Evolutionary conservation across 2,329 filamentous ascomycete genomes (phyloP).

Genomic region (Xenoacremonium recifei): DNA sequence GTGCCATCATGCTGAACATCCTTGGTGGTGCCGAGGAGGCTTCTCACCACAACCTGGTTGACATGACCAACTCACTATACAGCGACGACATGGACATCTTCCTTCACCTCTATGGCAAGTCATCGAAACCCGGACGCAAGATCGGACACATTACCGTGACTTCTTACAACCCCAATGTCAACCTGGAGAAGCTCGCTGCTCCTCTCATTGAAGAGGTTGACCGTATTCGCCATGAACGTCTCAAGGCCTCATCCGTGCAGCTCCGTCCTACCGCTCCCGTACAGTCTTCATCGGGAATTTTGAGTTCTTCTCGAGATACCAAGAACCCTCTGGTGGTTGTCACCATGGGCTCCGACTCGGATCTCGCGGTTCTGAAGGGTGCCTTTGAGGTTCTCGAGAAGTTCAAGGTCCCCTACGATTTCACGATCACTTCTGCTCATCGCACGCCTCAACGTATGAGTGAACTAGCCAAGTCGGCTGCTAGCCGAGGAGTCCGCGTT

Average conservation of each 20-base stretch:
- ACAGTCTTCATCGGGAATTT: constrained; percentile 1
- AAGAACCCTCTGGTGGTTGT: constrained; percentile 64
- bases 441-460: constrained; percentile 71
- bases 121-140: constrained; percentile 82
- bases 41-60: constrained; percentile 56
- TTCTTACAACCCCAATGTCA: constrained; percentile 63
- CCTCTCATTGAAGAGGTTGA: constrained; percentile 68
- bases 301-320: constrained; percentile 20
- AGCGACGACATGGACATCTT: constrained; percentile 48
- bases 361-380: constrained; percentile 65
- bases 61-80: constrained; percentile 44
- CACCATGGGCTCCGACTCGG: constrained; percentile 83
- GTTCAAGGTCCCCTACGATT: constrained; percentile 71
- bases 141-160: constrained; percentile 93
- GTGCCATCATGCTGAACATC: constrained; percentile 78
- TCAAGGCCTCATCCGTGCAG: constrained; percentile 38
- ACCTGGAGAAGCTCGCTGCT: constrained; percentile 58
- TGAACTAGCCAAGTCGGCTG: constrained; percentile 62
- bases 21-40: constrained; percentile 66
- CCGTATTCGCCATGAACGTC: constrained; percentile 54
- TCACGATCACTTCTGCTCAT: constrained; percentile 78
- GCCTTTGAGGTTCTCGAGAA: constrained; percentile 65
- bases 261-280: constrained; percentile 33
- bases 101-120: constrained; percentile 91
- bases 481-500: constrained; percentile 65